Base-by-base conservation (phyloP, 345 rosid species). In the Eucalyptus curtisii region DNA sequence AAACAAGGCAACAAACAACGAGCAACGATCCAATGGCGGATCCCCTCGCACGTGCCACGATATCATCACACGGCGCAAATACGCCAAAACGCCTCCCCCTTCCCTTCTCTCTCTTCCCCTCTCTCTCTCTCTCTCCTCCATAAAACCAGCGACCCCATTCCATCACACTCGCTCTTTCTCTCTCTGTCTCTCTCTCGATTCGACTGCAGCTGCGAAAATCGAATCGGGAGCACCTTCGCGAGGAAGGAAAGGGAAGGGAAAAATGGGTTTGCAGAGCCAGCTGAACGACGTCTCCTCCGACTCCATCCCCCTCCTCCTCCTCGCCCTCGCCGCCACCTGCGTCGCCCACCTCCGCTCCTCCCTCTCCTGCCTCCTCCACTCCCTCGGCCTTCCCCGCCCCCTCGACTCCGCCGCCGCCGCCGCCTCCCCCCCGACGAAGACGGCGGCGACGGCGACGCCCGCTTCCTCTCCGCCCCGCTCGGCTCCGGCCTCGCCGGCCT, bases 261-360 rank as follows among this genome's bases (percentile, higher is more conserved):
- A 11, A 49, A 96, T 96, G 99, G 98, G 99, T 20, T 88, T 96
- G 47, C 96, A 95, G 87, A 91, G 93, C 92, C 96, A 96, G 90
- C 93, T 96, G 30, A 93, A 89, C 95, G 99, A 96, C 93, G 93
- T 96, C 64, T 93, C 98, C 25, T 94, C 97, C 31, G 97, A 95
- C 86, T 97, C 99, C 33, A 94, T 97, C 87, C 98, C 96, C 8
- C 92, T 95, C 1, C 90, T 97, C 25, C 90, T 97, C 13, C 49
- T 96, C 30, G 95, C 96, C 86, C 90, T 95, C 89, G 61, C 95
- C 92, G 97, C 98, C 92, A 94, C 93, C 87, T 94, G 90, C 85
- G 45, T 95, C 80, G 87, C 86, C 89, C 89, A 88, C 86, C 90
- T 96, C 93, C 94, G 96, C 33, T 94, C 92, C 37, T 90, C 92